Evolutionary conservation across 2,329 filamentous ascomycete species (phyloP).

Genomic region (Alternaria dauci): DNA sequence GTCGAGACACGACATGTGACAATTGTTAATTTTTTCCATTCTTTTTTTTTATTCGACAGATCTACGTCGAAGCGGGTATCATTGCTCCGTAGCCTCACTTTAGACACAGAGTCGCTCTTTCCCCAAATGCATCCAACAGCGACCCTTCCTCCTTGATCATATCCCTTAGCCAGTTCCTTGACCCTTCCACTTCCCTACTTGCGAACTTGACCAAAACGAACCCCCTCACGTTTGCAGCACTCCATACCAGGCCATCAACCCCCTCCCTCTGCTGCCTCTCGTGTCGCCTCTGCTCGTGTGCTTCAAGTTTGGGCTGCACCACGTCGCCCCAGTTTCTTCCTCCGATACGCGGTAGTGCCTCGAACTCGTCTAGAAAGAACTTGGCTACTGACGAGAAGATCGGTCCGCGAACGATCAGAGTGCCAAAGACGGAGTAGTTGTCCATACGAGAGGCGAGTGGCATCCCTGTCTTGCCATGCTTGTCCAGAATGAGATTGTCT

Average conservation of each 20-base stretch:
- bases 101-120: constrained; percentile 77
- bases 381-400: constrained; percentile 70
- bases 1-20: background rate
- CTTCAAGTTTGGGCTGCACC: constrained; percentile 48
- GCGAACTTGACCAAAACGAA: constrained; percentile 94
- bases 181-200: constrained; percentile 80
- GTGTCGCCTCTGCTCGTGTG: constrained; percentile 60
- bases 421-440: constrained; percentile 79
- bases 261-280: constrained; percentile 67
- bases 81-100: constrained; percentile 26
- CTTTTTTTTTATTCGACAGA: background rate
- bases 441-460: constrained; percentile 68
- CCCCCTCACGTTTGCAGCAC: constrained; percentile 55
- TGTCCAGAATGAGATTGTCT: constrained; percentile 81
- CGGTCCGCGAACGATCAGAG: constrained; percentile 80
- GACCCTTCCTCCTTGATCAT: constrained; percentile 80
- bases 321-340: constrained; percentile 73
- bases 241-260: constrained; percentile 47
- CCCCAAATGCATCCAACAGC: constrained; percentile 75
- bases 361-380: constrained; percentile 84
- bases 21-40: background rate
- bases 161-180: constrained; percentile 77
- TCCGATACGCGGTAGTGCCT: constrained; percentile 79
- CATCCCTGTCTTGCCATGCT: constrained; percentile 47
- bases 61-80: background rate